A percentile compares a stretch with the other conserved stretches of the same genome.
phyloP scores from a whole-genome alignment of 2,329 filamentous ascomycete genomes.

The Fusarium penzigii region DNA sequence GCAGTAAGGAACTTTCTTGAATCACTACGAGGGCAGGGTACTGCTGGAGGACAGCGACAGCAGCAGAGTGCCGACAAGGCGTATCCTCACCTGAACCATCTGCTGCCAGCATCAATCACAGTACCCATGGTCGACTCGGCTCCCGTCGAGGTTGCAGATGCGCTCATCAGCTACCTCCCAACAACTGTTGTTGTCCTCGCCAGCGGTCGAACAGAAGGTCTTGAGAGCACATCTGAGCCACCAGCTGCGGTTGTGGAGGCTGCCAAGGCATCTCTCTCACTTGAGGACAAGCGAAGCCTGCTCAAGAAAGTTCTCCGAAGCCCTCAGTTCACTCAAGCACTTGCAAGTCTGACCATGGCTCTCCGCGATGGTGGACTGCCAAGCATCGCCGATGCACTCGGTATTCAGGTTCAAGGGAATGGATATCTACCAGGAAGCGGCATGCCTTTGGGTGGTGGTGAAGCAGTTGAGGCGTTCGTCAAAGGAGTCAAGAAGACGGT shows the following conservation, averaged over 20 bases:
- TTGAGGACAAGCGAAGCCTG: slow-evolving; percentile 77
- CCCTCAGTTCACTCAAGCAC: slow-evolving; percentile 86
- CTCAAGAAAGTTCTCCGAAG: slow-evolving; percentile 81
- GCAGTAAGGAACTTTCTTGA: slow-evolving; percentile 87
- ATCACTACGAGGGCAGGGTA: slow-evolving; percentile 66
- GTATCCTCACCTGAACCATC: slow-evolving; percentile 83
- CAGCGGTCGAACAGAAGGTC: slow-evolving; percentile 60
- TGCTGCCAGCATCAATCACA: slow-evolving; percentile 77
- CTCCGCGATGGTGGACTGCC: slow-evolving; percentile 88
- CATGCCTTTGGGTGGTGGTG: slow-evolving; percentile 83
- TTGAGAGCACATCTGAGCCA: slow-evolving; percentile 63
- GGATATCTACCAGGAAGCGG: slow-evolving; percentile 76
- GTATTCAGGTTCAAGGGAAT: slow-evolving; percentile 79
- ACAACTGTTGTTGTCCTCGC: slow-evolving; percentile 75
- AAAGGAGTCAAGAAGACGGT: slow-evolving; percentile 83
- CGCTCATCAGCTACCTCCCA: slow-evolving; percentile 76
- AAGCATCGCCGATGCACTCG: slow-evolving; percentile 83
- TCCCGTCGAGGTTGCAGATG: slow-evolving; percentile 68
- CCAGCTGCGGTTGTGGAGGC: slow-evolving; percentile 68
- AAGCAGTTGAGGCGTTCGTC: slow-evolving; percentile 89
- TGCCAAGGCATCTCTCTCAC: slow-evolving; percentile 71
- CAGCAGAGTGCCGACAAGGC: slow-evolving; percentile 51
- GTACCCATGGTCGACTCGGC: slow-evolving; percentile 71
- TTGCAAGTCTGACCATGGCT: slow-evolving; percentile 83
- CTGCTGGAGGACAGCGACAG: slow-evolving; percentile 39